phyloP scores from a whole-genome alignment of 495 filamentous ascomycete genomes.

The Recurvomyces mirabilis region DNA sequence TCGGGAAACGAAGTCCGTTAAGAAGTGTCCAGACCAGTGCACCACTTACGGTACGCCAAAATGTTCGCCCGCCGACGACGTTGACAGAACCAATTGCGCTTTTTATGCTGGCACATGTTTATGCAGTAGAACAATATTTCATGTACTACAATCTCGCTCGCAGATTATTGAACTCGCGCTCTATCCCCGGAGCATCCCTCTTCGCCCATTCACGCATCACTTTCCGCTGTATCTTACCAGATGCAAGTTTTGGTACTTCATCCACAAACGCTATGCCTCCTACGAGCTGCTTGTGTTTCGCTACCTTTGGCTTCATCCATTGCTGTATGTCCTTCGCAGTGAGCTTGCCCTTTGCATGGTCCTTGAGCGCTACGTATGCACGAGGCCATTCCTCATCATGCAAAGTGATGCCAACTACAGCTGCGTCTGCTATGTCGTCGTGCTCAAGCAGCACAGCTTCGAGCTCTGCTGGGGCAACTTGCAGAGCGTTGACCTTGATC shows the following conservation, averaged over 20 bases:
- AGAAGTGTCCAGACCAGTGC: too few relatives aligned
- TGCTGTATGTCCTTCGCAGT: constrained; percentile 23
- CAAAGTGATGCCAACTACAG: constrained; percentile 27
- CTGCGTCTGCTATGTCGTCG: constrained; percentile 33
- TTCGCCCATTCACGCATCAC: constrained; percentile 30
- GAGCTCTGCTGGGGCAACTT: constrained; percentile 38
- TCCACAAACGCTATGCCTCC: constrained; percentile 30
- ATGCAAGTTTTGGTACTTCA: constrained; percentile 28
- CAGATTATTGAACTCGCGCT: constrained; percentile 7
- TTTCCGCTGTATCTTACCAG: constrained; percentile 30
- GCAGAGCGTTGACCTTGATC: constrained; percentile 35
- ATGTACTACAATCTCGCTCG: constrained; percentile 17
- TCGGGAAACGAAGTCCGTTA: too few relatives aligned
- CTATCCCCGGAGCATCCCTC: constrained; percentile 23
- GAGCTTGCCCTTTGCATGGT: constrained; percentile 24
- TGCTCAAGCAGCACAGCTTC: constrained; percentile 34
- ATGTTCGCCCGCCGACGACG: too few relatives aligned
- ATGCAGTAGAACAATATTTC: too few relatives aligned
- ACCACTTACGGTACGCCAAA: too few relatives aligned
- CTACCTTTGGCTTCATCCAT: constrained; percentile 28
- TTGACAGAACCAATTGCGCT: too few relatives aligned
- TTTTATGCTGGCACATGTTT: too few relatives aligned
- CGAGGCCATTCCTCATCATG: constrained; percentile 28
- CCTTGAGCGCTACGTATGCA: constrained; percentile 28
- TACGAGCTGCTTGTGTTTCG: constrained; percentile 30